Base-by-base conservation (phyloP, 139 green algal species). In the Chlamydomonas sp. region DNA sequence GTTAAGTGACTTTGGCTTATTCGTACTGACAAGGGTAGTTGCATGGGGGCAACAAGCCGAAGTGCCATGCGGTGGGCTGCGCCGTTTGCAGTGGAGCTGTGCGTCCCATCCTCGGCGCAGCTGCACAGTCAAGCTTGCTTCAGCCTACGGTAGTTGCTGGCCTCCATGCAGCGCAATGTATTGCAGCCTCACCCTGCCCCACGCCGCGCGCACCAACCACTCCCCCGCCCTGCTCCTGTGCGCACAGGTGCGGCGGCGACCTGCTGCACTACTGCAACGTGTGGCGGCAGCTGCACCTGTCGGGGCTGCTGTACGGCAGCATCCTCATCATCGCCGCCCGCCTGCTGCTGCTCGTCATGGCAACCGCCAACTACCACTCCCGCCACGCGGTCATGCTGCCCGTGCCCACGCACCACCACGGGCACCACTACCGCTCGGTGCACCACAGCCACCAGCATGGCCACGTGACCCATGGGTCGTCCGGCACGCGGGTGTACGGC, bases 261-360 rank as follows among this genome's bases (percentile, higher is more conserved):
- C 73, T 87, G 73, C 58, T 87, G 73, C 83, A 66, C 5, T 49
- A 81, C 73, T 87, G 83, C 83, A 87, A 87, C 63, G 83, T 87
- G 73, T 87, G 83, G 83, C 83, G 83, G n/a, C 83, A 87, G 83
- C 73, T 87, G 83, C 83, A 59, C 0, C 73, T 87, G 15, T 81
- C 73, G 8, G 83, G 83, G 4, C 83, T 87, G 31, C 61, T 87
- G 83, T 87, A 87, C 71, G 83, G 83, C 83, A 75, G 61, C 62
- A 12, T 80, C 4, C 83, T 87, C 61, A 87, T 87, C 83, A 80
- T 87, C 73, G 83, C 83, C 72, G 83, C 83, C 14, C 72, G 83
- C 20, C 83, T 87, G 74, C 83, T 87, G 63, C 83, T 87, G 83
- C 83, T 87, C 14, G 17, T 87, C 31, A 87, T 87, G 83, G 83